A percentile compares a stretch with the other conserved stretches of the same genome.
Evolutionary conservation across 306 rosid genomes (phyloP).

Genomic region (Hylodesmum podocarpum): DNA sequence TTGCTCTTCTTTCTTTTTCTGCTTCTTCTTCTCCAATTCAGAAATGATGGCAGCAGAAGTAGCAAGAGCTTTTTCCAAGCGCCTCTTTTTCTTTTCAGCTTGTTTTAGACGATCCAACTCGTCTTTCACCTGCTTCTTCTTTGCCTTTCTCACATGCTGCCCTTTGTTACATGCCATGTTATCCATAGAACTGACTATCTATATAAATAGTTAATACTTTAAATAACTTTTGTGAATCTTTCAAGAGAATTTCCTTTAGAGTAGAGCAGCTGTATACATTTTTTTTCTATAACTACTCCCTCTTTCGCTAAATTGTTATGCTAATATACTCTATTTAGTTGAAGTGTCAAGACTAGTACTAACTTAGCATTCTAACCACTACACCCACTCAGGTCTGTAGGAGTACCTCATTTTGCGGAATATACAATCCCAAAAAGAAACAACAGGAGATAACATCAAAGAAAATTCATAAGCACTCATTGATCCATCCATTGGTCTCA

Average conservation of each 20-base stretch:
- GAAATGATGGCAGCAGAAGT: constrained; percentile 99
- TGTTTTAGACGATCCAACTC: constrained; percentile 94
- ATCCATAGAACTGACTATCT: constrained; percentile 61
- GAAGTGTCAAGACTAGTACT: constrained; percentile 44
- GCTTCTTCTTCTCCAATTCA: constrained; percentile 94
- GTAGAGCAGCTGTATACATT: constrained; percentile 61
- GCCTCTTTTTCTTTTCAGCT: constrained; percentile 97
- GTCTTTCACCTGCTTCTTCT: constrained; percentile 96
- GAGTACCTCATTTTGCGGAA: constrained; percentile 98
- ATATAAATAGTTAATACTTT: constrained; percentile 46
- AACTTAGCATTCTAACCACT: constrained; percentile 46
- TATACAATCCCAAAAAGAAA: constrained; percentile 95
- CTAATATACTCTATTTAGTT: constrained; percentile 47
- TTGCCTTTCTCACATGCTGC: constrained; percentile 84
- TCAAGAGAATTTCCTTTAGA: constrained; percentile 52
- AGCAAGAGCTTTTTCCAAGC: constrained; percentile 97
- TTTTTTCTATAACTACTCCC: constrained; percentile 43
- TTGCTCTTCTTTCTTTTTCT: constrained; percentile 94
- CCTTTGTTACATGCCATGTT: constrained; percentile 71
- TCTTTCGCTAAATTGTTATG: constrained; percentile 41
- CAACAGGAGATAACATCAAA: constrained; percentile 85
- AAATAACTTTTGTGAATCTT: constrained; percentile 32
- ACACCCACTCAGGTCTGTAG: constrained; percentile 99
- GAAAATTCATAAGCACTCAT: constrained; percentile 77
- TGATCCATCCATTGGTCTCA: constrained; percentile 65